A percentile compares a stretch with the other conserved stretches of the same genome.
Evolutionary conservation across 2,329 filamentous ascomycete genomes (phyloP).

Genomic region (Monilinia fructigena): DNA sequence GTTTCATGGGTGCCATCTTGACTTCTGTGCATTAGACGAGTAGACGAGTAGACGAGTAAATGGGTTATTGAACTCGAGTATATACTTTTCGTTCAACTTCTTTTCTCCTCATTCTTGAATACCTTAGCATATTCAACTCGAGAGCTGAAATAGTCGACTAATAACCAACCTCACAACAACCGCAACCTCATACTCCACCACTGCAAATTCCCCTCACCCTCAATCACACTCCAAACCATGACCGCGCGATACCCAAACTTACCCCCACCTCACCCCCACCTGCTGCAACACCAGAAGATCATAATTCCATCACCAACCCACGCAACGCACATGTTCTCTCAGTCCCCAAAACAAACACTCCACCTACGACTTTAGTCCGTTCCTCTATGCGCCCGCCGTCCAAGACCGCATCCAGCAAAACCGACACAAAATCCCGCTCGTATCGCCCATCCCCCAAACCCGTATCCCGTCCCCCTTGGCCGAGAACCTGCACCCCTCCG

Average conservation of each 20-base stretch:
- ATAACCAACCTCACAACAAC: no score
- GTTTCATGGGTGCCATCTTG: no score
- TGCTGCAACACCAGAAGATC: neutral
- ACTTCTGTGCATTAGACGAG: no score
- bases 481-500: conserved; percentile 27
- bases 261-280: neutral
- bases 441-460: conserved; percentile 29
- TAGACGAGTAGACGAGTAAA: no score
- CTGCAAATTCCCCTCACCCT: neutral
- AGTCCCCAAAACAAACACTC: conserved; percentile 11
- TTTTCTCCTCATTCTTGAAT: neutral
- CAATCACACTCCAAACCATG: neutral
- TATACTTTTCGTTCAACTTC: neutral
- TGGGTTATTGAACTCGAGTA: no score
- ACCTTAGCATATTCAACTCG: no score
- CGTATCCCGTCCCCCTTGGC: conserved; percentile 31
- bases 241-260: no score
- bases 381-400: conserved; percentile 27
- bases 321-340: conserved; percentile 1
- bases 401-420: conserved; percentile 6
- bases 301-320: neutral
- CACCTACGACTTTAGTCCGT: conserved; percentile 28
- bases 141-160: no score
- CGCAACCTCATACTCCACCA: neutral
- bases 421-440: conserved; percentile 20